These are phyloP conservation scores for Cercophora samala DNA, from an alignment of 495 filamentous ascomycete genomes.

Conservation along the genomic window DNA sequence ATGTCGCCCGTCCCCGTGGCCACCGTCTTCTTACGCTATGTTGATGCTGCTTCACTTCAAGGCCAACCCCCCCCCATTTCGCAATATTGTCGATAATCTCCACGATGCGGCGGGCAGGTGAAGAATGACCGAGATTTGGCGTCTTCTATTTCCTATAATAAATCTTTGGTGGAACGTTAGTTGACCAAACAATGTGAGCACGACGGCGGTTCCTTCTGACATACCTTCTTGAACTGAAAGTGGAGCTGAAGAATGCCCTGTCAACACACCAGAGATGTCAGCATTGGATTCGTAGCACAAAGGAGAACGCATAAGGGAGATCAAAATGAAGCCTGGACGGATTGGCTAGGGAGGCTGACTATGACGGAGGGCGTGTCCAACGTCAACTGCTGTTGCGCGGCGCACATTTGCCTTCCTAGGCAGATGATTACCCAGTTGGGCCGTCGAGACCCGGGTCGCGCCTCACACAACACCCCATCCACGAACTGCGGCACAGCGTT, in stretches of 20 bases:
- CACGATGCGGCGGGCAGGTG: background rate
- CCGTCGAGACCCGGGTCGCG: constrained; percentile 12
- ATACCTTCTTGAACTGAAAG: constrained; percentile 90
- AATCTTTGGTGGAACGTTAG: constrained; percentile 42
- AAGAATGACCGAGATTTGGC: background rate
- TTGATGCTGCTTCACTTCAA: background rate
- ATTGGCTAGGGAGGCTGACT: constrained; percentile 3
- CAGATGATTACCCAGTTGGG: constrained; percentile 10
- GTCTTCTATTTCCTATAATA: constrained; percentile 60
- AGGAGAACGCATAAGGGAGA: constrained; percentile 6
- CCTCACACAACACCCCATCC: constrained; percentile 13
- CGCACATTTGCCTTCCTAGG: constrained; percentile 13
- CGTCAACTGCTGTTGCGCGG: constrained; percentile 7
- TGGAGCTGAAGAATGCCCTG: constrained; percentile 95
- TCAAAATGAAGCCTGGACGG: constrained; percentile 5
- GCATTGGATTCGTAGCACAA: background rate
- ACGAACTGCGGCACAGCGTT: constrained; percentile 1
- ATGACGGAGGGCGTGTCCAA: constrained; percentile 11
- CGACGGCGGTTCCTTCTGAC: constrained; percentile 12
- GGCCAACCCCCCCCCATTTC: too few species aligned
- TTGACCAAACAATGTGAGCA: background rate
- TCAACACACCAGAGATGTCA: constrained; percentile 25
- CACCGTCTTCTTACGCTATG: background rate
- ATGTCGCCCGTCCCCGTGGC: background rate
- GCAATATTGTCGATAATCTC: background rate